Base-by-base conservation (phyloP, 345 rosid species). In the Aquilaria malaccensis region DNA sequence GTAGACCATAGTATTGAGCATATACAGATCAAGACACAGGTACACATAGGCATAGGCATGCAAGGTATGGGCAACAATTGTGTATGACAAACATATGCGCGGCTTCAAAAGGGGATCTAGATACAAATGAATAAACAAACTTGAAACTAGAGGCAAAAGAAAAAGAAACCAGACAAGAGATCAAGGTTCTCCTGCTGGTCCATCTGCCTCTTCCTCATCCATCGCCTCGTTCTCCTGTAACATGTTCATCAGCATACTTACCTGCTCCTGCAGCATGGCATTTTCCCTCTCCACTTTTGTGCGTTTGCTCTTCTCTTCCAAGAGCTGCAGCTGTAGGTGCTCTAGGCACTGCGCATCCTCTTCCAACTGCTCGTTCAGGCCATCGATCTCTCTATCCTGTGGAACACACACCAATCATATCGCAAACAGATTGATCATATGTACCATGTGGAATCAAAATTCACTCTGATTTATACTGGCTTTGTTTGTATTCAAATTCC, bases 301-400 rank as follows among this genome's bases (percentile, higher is more conserved):
- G 7, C 96, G 77, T 66, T 89, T 83, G 70, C 93, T 87, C 68
- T 79, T 77, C 70, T 92, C 98, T 59, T 89, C 71, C 46, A 92
- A 69, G 54, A 92, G 86, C 70, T 92, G 96, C 62, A 92, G 67
- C 50, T 92, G 98, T 52, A 92, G 74, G 70, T 89, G 95, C 70
- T 92, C 96, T 11, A 92, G 74, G 70, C 90, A 83, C 56, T 82
- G 83, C 0, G 95, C 60, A 62, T 92, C 98, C 71, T 85, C 98
- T 63, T 92, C 98, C 53, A 92, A 77, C 75, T 89, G 98, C 70
- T 92, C 98, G 60, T 92, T 92, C 45, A 92, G 77, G 51, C 96
- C 98, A 61, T 77, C 77, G 2, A 92, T 92, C 66, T 92, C 98
- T 55, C 84, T 80, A 76, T 92, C 98, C 98, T 92, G 82, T 71